A percentile compares a stretch with the other conserved stretches of the same genome.
These are phyloP conservation scores for Boletus subcaerulescens DNA, from an alignment of 768 basidiomycete genomes.

Conservation along the genomic window DNA sequence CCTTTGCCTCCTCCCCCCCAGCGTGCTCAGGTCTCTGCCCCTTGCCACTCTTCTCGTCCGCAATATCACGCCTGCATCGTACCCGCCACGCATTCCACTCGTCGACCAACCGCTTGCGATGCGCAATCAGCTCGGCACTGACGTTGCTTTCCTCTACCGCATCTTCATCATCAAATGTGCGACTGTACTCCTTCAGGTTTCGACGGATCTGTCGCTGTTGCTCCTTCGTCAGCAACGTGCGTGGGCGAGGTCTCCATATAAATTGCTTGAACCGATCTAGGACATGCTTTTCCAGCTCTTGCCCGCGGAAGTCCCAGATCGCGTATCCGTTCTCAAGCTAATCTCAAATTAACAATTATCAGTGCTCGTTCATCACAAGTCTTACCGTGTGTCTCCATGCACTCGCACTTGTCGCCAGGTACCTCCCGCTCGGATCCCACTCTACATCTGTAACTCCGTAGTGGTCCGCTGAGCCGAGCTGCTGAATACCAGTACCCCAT, in stretches of 20 bases:
- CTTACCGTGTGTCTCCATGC: conserved; percentile 92
- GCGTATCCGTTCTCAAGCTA: conserved; percentile 96
- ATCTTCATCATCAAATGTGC: conserved; percentile 94
- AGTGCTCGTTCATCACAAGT: conserved; percentile 4
- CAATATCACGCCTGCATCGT: conserved; percentile 63
- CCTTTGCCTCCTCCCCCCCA: conserved; percentile 60
- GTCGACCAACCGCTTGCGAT: conserved; percentile 87
- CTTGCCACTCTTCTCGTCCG: conserved; percentile 49
- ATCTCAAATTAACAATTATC: conserved; percentile 8
- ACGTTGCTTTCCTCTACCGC: conserved; percentile 93
- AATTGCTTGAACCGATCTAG: conserved; percentile 98
- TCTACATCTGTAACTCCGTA: conserved; percentile 97
- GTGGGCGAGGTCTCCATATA: conserved; percentile 96
- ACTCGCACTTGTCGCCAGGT: conserved; percentile 89
- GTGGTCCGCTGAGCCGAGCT: conserved; percentile 85
- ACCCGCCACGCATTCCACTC: conserved; percentile 99
- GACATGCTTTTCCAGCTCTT: conserved; percentile 85
- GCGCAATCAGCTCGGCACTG: conserved; percentile 88
- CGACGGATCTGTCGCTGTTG: conserved; percentile 83
- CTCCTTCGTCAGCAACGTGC: conserved; percentile 81
- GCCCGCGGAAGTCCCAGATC: conserved; percentile 98
- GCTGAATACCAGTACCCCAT: conserved; percentile 84
- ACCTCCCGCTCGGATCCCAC: conserved; percentile 97
- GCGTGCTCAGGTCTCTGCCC: conserved; percentile 31
- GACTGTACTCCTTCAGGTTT: conserved; percentile 89